Evolutionary conservation across 2,329 filamentous ascomycete genomes (phyloP).

Genomic region (Fusarium phyllophilum): DNA sequence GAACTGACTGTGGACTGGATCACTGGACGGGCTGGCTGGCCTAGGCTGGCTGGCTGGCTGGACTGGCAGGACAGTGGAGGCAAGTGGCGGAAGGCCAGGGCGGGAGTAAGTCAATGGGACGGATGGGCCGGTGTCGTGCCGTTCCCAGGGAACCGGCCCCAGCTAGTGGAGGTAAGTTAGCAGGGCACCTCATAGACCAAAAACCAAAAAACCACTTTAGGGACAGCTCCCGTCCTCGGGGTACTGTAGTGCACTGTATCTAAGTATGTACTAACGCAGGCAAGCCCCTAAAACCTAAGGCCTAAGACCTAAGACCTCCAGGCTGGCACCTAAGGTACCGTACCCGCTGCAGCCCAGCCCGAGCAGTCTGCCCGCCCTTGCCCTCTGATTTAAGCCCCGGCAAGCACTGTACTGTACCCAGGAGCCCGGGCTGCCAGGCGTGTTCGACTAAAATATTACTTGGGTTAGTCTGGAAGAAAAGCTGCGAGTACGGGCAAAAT

Average conservation of each 20-base stretch:
- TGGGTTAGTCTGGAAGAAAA: not conserved
- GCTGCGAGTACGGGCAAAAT: not conserved
- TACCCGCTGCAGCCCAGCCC: conserved; percentile 2
- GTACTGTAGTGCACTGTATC: conserved; percentile 12
- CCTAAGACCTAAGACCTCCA: not conserved
- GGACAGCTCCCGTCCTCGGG: conserved; percentile 10
- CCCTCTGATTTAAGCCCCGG: not conserved
- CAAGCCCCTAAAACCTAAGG: not conserved
- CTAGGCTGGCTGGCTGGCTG: not conserved
- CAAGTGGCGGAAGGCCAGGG: conserved; percentile 46
- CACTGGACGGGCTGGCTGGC: not conserved
- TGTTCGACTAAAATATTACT: not conserved
- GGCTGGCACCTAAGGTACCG: conserved; percentile 3
- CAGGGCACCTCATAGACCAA: conserved; percentile 6
- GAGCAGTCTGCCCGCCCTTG: not conserved
- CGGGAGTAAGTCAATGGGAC: conserved; percentile 49
- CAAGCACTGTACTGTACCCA: not conserved
- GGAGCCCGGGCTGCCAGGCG: not conserved
- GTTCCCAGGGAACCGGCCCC: conserved; percentile 50
- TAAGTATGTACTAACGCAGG: not conserved
- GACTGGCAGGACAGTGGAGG: not conserved
- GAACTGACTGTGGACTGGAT: not conserved
- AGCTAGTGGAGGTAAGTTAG: conserved; percentile 30
- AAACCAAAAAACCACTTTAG: conserved; percentile 24
- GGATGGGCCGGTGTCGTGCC: conserved; percentile 53